Conservation (phyloP, 345 rosid genomes). For the Ceriops tagal region DNA sequence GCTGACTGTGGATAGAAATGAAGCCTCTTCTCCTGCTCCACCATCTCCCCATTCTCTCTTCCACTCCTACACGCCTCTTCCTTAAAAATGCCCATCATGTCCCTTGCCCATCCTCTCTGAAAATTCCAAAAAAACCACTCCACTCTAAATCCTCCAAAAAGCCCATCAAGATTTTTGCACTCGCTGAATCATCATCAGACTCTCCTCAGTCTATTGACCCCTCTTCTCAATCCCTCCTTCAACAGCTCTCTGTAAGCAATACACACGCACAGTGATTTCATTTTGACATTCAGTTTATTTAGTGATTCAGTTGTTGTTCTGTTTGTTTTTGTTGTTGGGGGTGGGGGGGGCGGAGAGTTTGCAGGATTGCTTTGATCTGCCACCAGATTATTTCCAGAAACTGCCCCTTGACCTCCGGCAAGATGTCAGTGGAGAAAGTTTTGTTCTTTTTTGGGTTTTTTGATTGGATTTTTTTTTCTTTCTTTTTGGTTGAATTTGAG, state of each 20-base stretch:
- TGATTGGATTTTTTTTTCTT: not conserved
- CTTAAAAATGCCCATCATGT: conserved; percentile 22
- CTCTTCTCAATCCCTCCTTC: conserved; percentile 46
- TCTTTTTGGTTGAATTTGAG: not conserved
- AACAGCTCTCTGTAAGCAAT: conserved; percentile 55
- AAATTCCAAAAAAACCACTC: conserved; percentile 20
- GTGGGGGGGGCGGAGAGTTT: not conserved
- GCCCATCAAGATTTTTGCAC: conserved; percentile 37
- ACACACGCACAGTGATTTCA: not conserved
- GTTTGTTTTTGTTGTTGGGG: not conserved
- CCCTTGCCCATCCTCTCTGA: conserved; percentile 29
- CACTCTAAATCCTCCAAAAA: conserved; percentile 33
- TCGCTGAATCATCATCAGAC: conserved; percentile 55
- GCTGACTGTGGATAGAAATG: conserved; percentile 34
- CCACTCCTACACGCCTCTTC: conserved; percentile 24
- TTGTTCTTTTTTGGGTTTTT: not conserved
- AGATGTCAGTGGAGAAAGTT: conserved; percentile 48
- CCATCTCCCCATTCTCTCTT: conserved; percentile 27
- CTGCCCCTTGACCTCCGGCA: conserved; percentile 76
- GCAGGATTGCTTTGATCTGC: conserved; percentile 87
- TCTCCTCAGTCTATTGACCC: conserved; percentile 54
- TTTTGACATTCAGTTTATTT: not conserved
- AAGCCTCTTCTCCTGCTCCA: conserved; percentile 36
- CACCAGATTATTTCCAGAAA: conserved; percentile 63
- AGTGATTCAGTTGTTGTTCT: not conserved